Evolutionary conservation across 169 alveolate genomes (phyloP).

Genomic region (Babesia bigemina): DNA sequence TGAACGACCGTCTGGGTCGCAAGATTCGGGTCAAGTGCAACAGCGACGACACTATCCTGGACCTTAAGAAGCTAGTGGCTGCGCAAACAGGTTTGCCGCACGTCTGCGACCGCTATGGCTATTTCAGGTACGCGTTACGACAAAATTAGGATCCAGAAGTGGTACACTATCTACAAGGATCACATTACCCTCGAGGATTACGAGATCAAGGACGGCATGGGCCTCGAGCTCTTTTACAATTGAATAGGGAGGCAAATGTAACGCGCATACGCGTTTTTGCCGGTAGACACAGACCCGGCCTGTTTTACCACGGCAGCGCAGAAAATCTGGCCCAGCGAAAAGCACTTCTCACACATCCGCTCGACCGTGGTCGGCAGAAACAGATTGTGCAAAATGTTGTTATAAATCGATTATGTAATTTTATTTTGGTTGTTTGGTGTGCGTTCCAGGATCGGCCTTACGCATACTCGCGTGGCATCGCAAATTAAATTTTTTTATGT

Average conservation of each 20-base stretch:
- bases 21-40: slow-evolving; percentile 96
- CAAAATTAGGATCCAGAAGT: slow-evolving; percentile 94
- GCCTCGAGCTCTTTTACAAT: slow-evolving; percentile 96
- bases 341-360: background rate
- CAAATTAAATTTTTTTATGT: too few species aligned
- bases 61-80: slow-evolving; percentile 95
- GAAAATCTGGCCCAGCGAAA: slow-evolving; percentile 17
- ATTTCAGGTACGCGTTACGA: slow-evolving; percentile 94
- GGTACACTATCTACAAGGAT: slow-evolving; percentile 96
- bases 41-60: slow-evolving; percentile 96
- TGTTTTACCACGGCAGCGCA: background rate
- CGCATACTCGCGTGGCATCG: too few species aligned
- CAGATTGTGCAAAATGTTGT: background rate
- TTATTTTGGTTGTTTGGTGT: background rate
- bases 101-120: background rate
- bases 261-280: background rate
- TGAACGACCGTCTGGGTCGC: slow-evolving; percentile 97
- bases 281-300: background rate
- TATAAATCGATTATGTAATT: background rate
- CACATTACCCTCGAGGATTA: slow-evolving; percentile 98
- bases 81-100: slow-evolving; percentile 91
- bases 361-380: background rate
- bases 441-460: background rate
- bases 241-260: slow-evolving; percentile 44
- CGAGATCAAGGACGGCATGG: slow-evolving; percentile 98